A percentile compares a stretch with the other conserved stretches of the same genome.
phyloP scores from a whole-genome alignment of 202 grass and related monocot genomes.

The Schoenoplectus triqueter region DNA sequence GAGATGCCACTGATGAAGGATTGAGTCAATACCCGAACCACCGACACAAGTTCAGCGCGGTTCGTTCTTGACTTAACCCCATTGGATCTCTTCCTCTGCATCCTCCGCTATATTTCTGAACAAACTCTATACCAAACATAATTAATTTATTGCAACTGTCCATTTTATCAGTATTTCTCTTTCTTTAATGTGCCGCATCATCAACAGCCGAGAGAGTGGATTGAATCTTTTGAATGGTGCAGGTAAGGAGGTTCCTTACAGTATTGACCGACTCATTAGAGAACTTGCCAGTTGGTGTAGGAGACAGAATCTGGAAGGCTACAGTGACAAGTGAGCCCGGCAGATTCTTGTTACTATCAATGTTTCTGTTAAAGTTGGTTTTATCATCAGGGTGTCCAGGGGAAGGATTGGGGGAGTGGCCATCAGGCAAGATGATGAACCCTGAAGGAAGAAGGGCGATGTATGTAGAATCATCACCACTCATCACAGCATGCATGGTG shows the following conservation, averaged over 20 bases:
- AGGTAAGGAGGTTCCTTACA: conserved; percentile 74
- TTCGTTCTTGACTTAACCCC: conserved; percentile 99
- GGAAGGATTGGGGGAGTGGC: not conserved
- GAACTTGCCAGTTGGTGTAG: conserved; percentile 62
- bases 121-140: conserved; percentile 44
- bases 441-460: conserved; percentile 84
- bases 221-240: conserved; percentile 95
- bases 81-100: conserved; percentile 33
- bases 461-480: conserved; percentile 73
- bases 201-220: conserved; percentile 50
- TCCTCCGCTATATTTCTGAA: conserved; percentile 30
- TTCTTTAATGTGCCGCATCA: not conserved
- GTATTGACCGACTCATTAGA: conserved; percentile 77
- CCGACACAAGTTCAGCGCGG: conserved; percentile 55
- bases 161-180: conserved; percentile 14
- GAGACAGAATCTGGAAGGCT: conserved; percentile 85
- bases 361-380: conserved; percentile 3
- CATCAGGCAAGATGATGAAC: conserved; percentile 82
- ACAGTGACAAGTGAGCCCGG: conserved; percentile 79
- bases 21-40: conserved; percentile 96
- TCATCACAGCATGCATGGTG: conserved; percentile 90
- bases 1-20: conserved; percentile 47
- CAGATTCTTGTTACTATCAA: not conserved
- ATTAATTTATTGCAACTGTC: conserved; percentile 49
- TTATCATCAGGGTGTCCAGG: not conserved